Base-by-base conservation (phyloP, 345 rosid genomes). In the Populus euphratica region DNA sequence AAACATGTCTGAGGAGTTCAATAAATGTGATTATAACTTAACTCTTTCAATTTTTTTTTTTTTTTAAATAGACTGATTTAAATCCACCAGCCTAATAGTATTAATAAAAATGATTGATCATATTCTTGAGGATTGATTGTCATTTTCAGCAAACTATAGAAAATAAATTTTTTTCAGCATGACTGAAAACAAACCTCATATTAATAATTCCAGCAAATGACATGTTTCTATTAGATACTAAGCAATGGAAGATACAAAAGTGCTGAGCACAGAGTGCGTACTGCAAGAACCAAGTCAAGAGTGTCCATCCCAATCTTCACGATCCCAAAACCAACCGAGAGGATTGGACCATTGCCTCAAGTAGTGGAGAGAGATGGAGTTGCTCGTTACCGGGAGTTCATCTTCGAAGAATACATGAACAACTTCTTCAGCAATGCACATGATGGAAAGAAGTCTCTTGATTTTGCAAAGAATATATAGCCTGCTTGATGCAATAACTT, bases 211-310 rank as follows among this genome's bases (percentile, higher is more conserved):
- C 7, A 50, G 0, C 56, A 50, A 50, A 50, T 50, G 21, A 18
- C 56, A 50, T 50, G 56, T 18, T 50, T 50, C n/a, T 16, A 14
- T 47, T 43, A 90, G 93, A 85, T 90, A 76, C 38, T 87, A 23
- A 90, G 91, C 83, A 88, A 88, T 77, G 91, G 90, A 36, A 86
- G 76, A 68, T 90, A 88, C 78, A 86, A 77, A 81, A 90, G 93
- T 73, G 89, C 90, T 3, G 90, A 88, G 35, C 93, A 87, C 52
- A 81, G 89, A 76, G 90, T 88, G 18, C 75, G 86, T 8, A 81
- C 93, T 17, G 82, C 90, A 66, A 85, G 81, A 75, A 73, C 73
- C 2, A 43, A 81, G 21, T 79, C 91, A 17, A 80, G 93, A 81
- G 89, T 90, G 62, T 88, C 93, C 2, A 72, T 90, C 62, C 93